Evolutionary conservation across 192 early-diverging fungal genomes (phyloP).

Genomic region (Coemansia interrupta): DNA sequence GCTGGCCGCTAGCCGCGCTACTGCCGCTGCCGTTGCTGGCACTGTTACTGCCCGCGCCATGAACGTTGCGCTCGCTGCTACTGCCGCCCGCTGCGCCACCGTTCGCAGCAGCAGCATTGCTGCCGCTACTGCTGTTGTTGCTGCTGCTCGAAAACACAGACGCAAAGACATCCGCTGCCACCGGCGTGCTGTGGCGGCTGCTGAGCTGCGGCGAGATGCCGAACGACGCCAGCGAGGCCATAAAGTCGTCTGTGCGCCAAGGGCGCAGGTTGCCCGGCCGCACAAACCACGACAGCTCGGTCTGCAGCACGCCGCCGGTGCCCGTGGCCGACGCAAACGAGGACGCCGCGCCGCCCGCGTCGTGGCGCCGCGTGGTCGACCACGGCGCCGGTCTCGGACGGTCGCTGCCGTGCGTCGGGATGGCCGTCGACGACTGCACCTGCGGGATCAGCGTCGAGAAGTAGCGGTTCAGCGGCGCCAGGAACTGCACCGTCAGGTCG

Average conservation of each 20-base stretch:
- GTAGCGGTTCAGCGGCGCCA: slow-evolving; percentile 92
- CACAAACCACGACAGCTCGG: slow-evolving; percentile 35
- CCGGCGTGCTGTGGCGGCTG: slow-evolving; percentile 21
- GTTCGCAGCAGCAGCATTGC: neutral
- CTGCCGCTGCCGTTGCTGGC: slow-evolving; percentile 1
- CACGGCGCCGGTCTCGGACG: neutral
- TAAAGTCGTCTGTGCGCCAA: slow-evolving; percentile 51
- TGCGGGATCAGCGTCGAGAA: slow-evolving; percentile 84
- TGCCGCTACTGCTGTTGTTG: slow-evolving; percentile 3
- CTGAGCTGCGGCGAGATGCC: slow-evolving; percentile 50
- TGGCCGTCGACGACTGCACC: slow-evolving; percentile 42
- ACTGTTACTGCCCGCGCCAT: slow-evolving; percentile 10
- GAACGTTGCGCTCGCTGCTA: slow-evolving; percentile 1
- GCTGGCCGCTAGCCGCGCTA: neutral
- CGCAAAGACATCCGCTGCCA: slow-evolving; percentile 35
- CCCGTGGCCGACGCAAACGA: slow-evolving; percentile 1
- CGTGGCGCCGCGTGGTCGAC: neutral
- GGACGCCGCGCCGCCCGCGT: slow-evolving; percentile 18
- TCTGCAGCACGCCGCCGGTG: neutral
- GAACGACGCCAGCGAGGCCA: slow-evolving; percentile 43
- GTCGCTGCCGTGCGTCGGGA: slow-evolving; percentile 12
- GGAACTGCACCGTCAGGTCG: slow-evolving; percentile 87
- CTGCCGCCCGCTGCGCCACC: slow-evolving; percentile 1
- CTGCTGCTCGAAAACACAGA: slow-evolving; percentile 41
- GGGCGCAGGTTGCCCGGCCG: slow-evolving; percentile 37